These are phyloP conservation scores for Penicillium olsonii DNA, from an alignment of 2,329 filamentous ascomycete species.

Conservation along the genomic window DNA sequence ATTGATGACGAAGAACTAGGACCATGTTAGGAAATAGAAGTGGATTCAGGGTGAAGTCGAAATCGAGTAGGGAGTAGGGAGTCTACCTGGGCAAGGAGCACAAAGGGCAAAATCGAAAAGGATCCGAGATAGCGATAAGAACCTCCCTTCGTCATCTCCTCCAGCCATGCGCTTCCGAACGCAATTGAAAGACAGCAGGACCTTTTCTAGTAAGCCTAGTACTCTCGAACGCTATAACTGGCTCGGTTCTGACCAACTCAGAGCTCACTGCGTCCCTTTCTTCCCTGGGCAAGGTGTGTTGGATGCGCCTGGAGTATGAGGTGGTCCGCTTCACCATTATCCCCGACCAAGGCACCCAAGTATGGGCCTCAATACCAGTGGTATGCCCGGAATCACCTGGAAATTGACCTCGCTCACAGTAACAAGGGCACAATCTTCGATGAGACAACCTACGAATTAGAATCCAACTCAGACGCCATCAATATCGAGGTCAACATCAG, in stretches of 20 bases:
- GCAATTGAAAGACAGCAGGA: slow-evolving; percentile 32
- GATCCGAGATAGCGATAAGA: slow-evolving; percentile 11
- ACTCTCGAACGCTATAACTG: background rate
- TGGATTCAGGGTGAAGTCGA: background rate
- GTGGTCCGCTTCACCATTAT: slow-evolving; percentile 93
- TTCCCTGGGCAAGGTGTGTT: slow-evolving; percentile 77
- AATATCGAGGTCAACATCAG: slow-evolving; percentile 94
- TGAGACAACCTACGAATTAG: slow-evolving; percentile 70
- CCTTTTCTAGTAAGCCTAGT: slow-evolving; percentile 19
- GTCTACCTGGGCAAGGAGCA: background rate
- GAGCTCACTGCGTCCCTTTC: slow-evolving; percentile 65
- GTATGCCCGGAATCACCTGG: slow-evolving; percentile 27
- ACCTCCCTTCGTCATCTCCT: slow-evolving; percentile 4
- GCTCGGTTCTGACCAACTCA: slow-evolving; percentile 11
- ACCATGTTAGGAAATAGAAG: background rate
- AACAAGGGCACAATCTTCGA: slow-evolving; percentile 80
- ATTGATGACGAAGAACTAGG: background rate
- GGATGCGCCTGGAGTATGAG: slow-evolving; percentile 85
- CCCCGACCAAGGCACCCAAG: slow-evolving; percentile 89
- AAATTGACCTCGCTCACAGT: slow-evolving; percentile 6
- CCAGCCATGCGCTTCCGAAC: slow-evolving; percentile 37
- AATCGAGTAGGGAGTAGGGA: background rate
- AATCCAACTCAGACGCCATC: slow-evolving; percentile 90
- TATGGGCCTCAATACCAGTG: slow-evolving; percentile 75
- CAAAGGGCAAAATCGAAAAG: background rate